Base-by-base conservation (phyloP, 2,329 filamentous ascomycete species). In the Leptographium galeiforme region DNA sequence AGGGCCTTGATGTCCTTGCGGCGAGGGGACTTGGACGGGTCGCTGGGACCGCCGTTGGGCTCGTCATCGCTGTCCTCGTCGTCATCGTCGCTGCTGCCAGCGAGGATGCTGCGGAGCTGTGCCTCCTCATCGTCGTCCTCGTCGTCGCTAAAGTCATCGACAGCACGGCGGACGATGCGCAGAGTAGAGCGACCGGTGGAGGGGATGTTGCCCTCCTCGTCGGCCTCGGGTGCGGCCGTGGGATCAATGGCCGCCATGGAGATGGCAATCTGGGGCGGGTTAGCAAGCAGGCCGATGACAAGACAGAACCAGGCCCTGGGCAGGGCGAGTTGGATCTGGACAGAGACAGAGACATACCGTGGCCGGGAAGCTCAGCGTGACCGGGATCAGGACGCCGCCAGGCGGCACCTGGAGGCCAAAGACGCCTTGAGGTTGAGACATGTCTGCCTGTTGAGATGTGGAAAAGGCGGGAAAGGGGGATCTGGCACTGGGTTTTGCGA, bases 191-290 rank as follows among this genome's bases (percentile, higher is more conserved):
- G 86, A 62, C 84, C 79, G 57, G 82, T 70, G 55, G 72, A 69
- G 62, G 79, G 79, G 56, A 79, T 70, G 63, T 83, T 81, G 62
- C 76, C 77, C 51, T 78, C 77, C 55, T 76, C 75, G 61, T 84
- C 82, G 55, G 76, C 75, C 68, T 88, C 78, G 39, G 83, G 78
- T 62, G 81, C 76, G 63, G 87, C 87, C 64, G 81, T 89, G 55
- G 93, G 93, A 68, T 98, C 91, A 68, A 98, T 85, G 60, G 93
- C 93, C 64, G 94, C 93, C 93, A 98, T 98, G 64, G 90, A 97
- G 66, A 98, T 89, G 68, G 89, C 89, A 74, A 96, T 94, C 90
- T 95, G 64, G 10, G 11, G 3, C 14, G 41, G 18, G 53, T 54
- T 32, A 56, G 54, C 38, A 40, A 43, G 25, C 11, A 33, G n/a